Evolutionary conservation across 768 basidiomycete genomes (phyloP), one percentile per base, ranked within the genome.

Genomic region (Trametes cubensis): DNA sequence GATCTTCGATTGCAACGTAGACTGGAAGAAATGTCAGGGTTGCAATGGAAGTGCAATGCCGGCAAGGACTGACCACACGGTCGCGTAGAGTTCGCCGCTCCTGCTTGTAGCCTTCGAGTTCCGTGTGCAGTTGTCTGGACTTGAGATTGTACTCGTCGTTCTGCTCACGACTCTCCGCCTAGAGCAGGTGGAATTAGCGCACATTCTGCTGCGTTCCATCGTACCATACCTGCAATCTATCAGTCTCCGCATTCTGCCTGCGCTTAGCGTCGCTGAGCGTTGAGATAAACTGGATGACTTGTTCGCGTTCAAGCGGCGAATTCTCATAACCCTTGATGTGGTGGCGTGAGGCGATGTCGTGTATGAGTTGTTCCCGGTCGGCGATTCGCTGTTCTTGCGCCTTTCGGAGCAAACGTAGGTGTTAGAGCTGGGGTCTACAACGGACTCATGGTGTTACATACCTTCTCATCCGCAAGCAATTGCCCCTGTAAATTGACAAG

Each of bases 311-410:
- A 39, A 95, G 79, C 1, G 88, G 87, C 0, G 85, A 80, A 51
- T 85, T 80, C 55, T 84, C 85, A 70, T 85, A 94, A 0, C 92
- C 93, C 52, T 85, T 85, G 66, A 98, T 87, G 10, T 82, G 80
- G 66, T 90, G 79, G 65, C 85, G 85, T 39, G 84, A 77, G 52
- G 86, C 82, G 17, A 93, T 83, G 50, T 87, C 84, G 14, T 83
- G 85, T 58, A 98, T 87, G 23, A 88, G 76, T 15, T 81, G 79
- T 71, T 95, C 94, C 30, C 95, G 86, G 5, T 87, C 85, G 2
- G 72, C 67, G 41, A 95, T 74, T 25, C 89, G 86, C 48, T 83
- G 78, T 55, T 87, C 84, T 74, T 96, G 91, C 15, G 85, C 84
- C 94, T 96, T 61, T 55, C 18, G 34, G 18, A 11, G 41, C 11